Percentiles rank a stretch among this genome's conserved stretches.
These are phyloP conservation scores for Diplosphaera chodatii DNA, from an alignment of 139 green algal species.

Conservation along the genomic window DNA sequence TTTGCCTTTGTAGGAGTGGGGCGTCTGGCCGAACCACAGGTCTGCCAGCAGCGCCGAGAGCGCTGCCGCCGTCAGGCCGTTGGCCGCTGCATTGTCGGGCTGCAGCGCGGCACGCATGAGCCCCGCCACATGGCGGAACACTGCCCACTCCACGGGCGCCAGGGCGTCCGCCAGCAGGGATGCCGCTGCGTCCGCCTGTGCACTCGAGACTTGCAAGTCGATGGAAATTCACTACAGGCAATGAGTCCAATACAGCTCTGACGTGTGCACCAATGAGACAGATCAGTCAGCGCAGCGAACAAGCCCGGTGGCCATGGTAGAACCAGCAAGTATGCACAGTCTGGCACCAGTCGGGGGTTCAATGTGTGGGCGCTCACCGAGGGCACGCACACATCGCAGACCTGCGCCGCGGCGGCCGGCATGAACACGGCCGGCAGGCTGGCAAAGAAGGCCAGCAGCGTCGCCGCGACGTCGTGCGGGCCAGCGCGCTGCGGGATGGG, in stretches of 20 bases:
- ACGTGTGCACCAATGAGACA: too few relatives aligned
- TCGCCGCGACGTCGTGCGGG: constrained; percentile 13
- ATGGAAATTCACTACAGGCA: too few relatives aligned
- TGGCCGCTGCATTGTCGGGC: background rate
- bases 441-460: constrained; percentile 26
- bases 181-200: background rate
- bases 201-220: background rate
- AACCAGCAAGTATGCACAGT: too few relatives aligned
- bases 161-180: constrained; percentile 20
- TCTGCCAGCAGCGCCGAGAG: too few relatives aligned
- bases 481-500: constrained; percentile 6
- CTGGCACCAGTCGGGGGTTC: too few relatives aligned
- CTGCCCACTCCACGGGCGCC: constrained; percentile 16
- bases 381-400: constrained; percentile 25
- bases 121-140: constrained; percentile 10
- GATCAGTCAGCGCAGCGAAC: too few relatives aligned
- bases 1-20: too few relatives aligned
- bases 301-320: too few relatives aligned
- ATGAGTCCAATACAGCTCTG: too few relatives aligned
- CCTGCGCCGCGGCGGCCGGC: constrained; percentile 13
- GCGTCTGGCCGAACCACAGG: too few relatives aligned
- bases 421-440: constrained; percentile 20
- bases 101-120: constrained; percentile 7
- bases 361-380: too few relatives aligned
- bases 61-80: constrained; percentile 3